Base-by-base conservation (phyloP, 768 basidiomycete genomes). In the Agrocybe praecox region DNA sequence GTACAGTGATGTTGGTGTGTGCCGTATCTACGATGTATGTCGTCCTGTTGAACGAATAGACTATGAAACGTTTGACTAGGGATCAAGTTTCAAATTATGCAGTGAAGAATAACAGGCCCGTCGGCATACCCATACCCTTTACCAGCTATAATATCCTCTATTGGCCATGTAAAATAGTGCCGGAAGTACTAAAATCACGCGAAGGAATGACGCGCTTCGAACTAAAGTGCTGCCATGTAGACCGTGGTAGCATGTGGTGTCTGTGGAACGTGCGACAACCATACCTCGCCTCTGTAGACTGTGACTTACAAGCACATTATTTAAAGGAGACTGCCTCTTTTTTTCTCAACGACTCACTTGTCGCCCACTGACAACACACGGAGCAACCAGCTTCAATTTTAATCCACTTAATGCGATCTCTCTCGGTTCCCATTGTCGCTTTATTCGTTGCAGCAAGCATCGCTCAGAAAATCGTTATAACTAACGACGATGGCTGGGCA, bases 401-500 rank as follows among this genome's bases (percentile, higher is more conserved):
- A n/a, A n/a, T n/a, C n/a, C n/a, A n/a, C n/a, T n/a, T 12, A 42
- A 59, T 59, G 58, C 46, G 36, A 15, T 7, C n/a, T 18, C 52
- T 55, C 17, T 36, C 49, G 10, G 33, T 47, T 43, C 33, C 59
- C 19, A 23, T 58, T 14, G 23, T 48, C n/a, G 15, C 57, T 15
- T 47, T 49, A 17, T 5, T 52, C 5, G 15, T 52, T n/a, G 40
- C 50, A 55, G 23, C 15, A 33, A 57, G 54, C 50, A 54, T 19
- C 49, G 49, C 26, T 29, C 56, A 55, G 48, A 71, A 69, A 11
- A 65, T 72, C 32, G 53, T 74, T 6, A 50, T 74, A 12, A 73
- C 73, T 2, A 74, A 74, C 33, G 73, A 74, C 44, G 73, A 74
- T 48, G 73, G 73, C 36, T 82, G 81, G 81, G 80, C 81, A 2